Base-by-base conservation (phyloP, 2,329 filamentous ascomycete genomes). In the Akanthomyces lecanii region DNA sequence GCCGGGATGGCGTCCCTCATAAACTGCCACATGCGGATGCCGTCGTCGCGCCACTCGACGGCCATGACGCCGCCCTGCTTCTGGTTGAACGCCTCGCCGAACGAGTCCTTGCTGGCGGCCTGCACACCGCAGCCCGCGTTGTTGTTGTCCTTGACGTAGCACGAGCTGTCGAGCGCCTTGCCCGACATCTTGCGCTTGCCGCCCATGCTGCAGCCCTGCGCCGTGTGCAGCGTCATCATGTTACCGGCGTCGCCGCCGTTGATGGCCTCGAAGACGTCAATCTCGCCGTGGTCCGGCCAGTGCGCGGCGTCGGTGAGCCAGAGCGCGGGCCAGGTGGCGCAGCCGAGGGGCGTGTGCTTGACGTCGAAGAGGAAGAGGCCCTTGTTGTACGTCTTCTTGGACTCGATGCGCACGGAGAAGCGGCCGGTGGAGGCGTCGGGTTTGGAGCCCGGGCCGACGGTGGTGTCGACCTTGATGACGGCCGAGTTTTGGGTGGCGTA, bases 281-380 rank as follows among this genome's bases (percentile, higher is more conserved):
- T 87, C 72, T 89, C 87, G 64, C 87, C 87, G 66, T 88, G 79
- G 5, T 71, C 67, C 4, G 88, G 87, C 87, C 87, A 88, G 74
- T 86, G 81, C 67, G 71, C 73, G 0, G 79, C 75, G 70, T 90
- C 87, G 0, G 80, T 78, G 7, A 90, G 77, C 88, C 88, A 90
- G 12, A 90, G 78, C 0, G 88, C 81, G 2, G 85, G 85, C 87
- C 85, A 89, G 25, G 81, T 85, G 4, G 80, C 85, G 69, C 86
- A 89, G 48, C 85, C 86, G 68, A 79, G 83, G 0, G 86, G 87
- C 0, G 83, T 83, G 73, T 89, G 86, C 65, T 81, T 78, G 66
- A 89, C 78, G 69, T 89, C 85, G 68, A 89, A 89, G 68, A 89
- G 76, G 74, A 89, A 89, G n/a, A 89, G 81, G 0, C 86, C 87